Evolutionary conservation across 2,329 filamentous ascomycete species (phyloP).

Genomic region (Elsinoe batatas): DNA sequence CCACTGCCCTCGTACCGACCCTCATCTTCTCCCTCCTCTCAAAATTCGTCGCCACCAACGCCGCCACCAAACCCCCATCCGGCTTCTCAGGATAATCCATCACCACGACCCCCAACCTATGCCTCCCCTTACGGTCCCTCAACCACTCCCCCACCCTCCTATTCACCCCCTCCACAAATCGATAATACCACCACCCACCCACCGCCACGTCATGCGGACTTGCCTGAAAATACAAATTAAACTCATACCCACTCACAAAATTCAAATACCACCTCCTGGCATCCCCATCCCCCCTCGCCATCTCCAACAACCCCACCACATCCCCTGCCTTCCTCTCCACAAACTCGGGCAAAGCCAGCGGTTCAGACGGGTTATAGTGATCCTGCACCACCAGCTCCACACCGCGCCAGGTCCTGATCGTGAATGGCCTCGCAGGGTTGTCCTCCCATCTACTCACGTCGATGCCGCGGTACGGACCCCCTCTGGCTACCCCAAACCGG

Average conservation of each 20-base stretch:
- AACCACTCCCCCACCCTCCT: slow-evolving; percentile 28
- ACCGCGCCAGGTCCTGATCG: slow-evolving; percentile 29
- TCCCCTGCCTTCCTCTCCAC: slow-evolving; percentile 32
- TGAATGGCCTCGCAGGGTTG: slow-evolving; percentile 27
- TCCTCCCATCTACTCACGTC: slow-evolving; percentile 28
- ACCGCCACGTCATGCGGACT: slow-evolving; percentile 32
- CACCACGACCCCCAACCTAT: slow-evolving; percentile 26
- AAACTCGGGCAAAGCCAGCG: slow-evolving; percentile 31
- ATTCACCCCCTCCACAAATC: slow-evolving; percentile 39
- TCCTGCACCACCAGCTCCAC: slow-evolving; percentile 37
- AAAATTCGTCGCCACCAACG: slow-evolving; percentile 35
- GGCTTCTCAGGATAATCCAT: slow-evolving; percentile 31
- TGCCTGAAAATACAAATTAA: slow-evolving; percentile 28
- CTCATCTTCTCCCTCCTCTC: not conserved
- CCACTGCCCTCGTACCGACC: slow-evolving; percentile 6
- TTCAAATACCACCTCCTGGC: slow-evolving; percentile 33
- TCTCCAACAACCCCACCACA: slow-evolving; percentile 31
- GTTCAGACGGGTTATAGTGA: slow-evolving; percentile 36
- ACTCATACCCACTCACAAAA: slow-evolving; percentile 38
- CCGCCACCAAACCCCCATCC: slow-evolving; percentile 32
- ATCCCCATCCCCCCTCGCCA: slow-evolving; percentile 23
- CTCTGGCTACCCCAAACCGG: slow-evolving; percentile 20
- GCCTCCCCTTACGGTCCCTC: slow-evolving; percentile 19
- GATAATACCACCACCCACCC: slow-evolving; percentile 34
- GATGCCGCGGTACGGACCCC: slow-evolving; percentile 21